A percentile compares a stretch with the other conserved stretches of the same genome.
Conservation (phyloP, 768 basidiomycete genomes). For the Termitomyces sp. region DNA sequence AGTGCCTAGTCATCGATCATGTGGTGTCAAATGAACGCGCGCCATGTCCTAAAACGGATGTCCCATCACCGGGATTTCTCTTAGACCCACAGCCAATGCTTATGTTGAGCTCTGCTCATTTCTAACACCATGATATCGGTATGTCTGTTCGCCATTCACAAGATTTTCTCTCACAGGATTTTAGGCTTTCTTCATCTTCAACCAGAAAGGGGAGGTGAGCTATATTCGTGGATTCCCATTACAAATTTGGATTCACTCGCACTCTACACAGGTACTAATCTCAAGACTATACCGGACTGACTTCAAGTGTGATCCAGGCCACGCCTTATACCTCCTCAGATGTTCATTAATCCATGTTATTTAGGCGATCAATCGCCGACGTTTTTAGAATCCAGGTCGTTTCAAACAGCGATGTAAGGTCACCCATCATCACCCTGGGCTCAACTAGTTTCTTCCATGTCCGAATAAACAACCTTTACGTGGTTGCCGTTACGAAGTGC, state of each 20-base stretch:
- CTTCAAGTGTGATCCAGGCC: slow-evolving; percentile 72
- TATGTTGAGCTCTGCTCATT: slow-evolving; percentile 1
- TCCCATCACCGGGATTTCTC: slow-evolving; percentile 2
- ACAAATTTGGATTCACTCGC: slow-evolving; percentile 5
- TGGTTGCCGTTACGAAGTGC: slow-evolving; percentile 94
- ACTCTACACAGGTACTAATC: slow-evolving; percentile 74
- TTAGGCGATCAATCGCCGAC: slow-evolving; percentile 92
- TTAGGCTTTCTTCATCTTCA: slow-evolving; percentile 98
- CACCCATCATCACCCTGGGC: slow-evolving; percentile 95
- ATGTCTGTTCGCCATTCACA: slow-evolving; percentile 1
- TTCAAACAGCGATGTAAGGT: slow-evolving; percentile 94
- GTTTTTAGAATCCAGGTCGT: slow-evolving; percentile 99
- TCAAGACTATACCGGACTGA: slow-evolving; percentile 95
- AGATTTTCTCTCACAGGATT: background rate
- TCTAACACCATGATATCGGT: slow-evolving; percentile 29
- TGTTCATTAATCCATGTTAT: slow-evolving; percentile 5
- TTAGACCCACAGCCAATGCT: slow-evolving; percentile 5
- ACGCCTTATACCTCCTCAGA: background rate
- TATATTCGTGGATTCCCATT: slow-evolving; percentile 3
- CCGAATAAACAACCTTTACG: slow-evolving; percentile 90
- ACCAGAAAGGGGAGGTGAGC: slow-evolving; percentile 95
- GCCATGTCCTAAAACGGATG: slow-evolving; percentile 11
- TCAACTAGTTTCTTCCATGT: slow-evolving; percentile 99
- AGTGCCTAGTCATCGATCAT: slow-evolving; percentile 3
- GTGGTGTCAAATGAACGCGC: slow-evolving; percentile 1